Evolutionary conservation across 768 basidiomycete species (phyloP), one percentile per base, ranked within the genome.

Genomic region (Boletus tomentosulus): DNA sequence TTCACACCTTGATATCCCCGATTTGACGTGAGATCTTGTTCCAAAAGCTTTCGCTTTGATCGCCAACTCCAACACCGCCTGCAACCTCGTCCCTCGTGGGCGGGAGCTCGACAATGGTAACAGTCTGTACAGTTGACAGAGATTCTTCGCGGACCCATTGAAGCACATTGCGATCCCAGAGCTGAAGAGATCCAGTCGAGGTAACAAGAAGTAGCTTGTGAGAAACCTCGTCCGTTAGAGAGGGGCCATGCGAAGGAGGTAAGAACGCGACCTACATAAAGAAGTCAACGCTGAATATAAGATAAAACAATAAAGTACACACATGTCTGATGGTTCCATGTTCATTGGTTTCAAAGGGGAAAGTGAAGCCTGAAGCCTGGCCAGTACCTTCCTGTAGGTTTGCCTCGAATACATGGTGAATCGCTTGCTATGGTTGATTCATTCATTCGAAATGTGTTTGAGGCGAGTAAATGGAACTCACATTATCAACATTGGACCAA

Each of bases 121-220:
- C 84, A 0, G 79, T 77, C 24, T 76, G 70, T 46, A 90, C 77
- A 2, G 81, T 75, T 0, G 89, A 74, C 10, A 96, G 75, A 2
- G 82, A 78, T 65, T 98, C 94, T 64, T 96, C 93, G 46, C 93
- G 78, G 0, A 79, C 80, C 92, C 92, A 96, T 28, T 78, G 74
- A 28, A 82, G 71, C 34, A 74, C 63, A 28, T 81, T 74, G 24
- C 80, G 77, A 45, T 82, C 73, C 88, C 91, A 91, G 9, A 87
- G 70, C 59, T 93, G 87, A 27, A 94, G 62, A 4, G 89, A 76
- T 10, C 91, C 92, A 2, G 87, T 86, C n/a, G 81, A 80, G 0
- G 89, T 89, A 1, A 85, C 84, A 19, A 92, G 51, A 19, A 84
- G 66, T 6, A 85, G 38, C 53, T 54, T 66, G 31, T 65, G 51